Evolutionary conservation across 75 land plant species (phyloP).

Genomic region (Ceratopteris richardii): DNA sequence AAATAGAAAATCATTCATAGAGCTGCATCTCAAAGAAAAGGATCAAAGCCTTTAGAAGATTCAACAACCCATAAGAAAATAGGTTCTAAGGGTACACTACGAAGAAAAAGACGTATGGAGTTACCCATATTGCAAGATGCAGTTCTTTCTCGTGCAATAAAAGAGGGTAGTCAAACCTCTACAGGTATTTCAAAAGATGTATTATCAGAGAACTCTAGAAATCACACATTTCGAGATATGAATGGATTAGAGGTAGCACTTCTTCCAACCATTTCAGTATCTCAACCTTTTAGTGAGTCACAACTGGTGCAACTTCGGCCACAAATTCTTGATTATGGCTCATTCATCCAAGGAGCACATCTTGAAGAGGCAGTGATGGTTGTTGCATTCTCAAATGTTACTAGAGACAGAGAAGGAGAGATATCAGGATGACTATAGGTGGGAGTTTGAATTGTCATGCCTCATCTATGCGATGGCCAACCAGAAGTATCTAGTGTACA

Average conservation of each 20-base stretch:
- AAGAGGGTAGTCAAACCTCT: not conserved
- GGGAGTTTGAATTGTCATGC: too few relatives aligned
- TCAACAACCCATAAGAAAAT: too few relatives aligned
- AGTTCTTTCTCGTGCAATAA: not conserved
- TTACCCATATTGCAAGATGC: too few relatives aligned
- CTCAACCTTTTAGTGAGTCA: slow-evolving; percentile 68
- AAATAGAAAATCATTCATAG: too few relatives aligned
- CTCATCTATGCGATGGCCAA: too few relatives aligned
- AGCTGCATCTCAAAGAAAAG: too few relatives aligned
- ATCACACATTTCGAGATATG: slow-evolving; percentile 36
- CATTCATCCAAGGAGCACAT: slow-evolving; percentile 67
- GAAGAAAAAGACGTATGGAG: too few relatives aligned
- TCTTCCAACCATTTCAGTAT: not conserved
- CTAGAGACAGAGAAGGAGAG: too few relatives aligned
- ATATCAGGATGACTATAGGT: slow-evolving; percentile 25
- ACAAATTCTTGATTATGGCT: slow-evolving; percentile 87
- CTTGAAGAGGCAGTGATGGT: slow-evolving; percentile 78
- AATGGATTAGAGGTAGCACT: slow-evolving; percentile 39
- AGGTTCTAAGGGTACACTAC: too few relatives aligned
- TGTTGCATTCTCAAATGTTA: slow-evolving; percentile 63
- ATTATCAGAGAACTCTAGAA: slow-evolving; percentile 1
- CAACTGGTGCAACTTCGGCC: slow-evolving; percentile 90
- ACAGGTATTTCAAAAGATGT: not conserved
- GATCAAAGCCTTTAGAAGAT: too few relatives aligned
- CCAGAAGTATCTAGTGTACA: too few relatives aligned